Percentiles rank a stretch among this genome's conserved stretches.
phyloP scores from a whole-genome alignment of 345 rosid genomes.

The Dimocarpus longan region DNA sequence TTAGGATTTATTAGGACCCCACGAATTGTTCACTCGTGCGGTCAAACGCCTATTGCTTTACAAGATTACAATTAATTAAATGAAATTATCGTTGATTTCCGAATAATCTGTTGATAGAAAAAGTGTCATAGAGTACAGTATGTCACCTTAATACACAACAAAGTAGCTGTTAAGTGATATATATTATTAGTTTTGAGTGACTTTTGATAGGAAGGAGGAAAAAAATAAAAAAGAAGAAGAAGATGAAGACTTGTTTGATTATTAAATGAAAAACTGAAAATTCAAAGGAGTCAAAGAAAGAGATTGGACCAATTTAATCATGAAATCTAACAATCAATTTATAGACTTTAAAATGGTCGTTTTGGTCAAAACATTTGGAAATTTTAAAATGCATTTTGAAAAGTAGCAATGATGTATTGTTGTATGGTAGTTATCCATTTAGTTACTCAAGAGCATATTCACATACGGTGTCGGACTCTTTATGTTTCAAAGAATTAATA shows the following conservation, averaged over 20 bases:
- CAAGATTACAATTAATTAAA: neutral
- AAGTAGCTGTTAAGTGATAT: neutral
- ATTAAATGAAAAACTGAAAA: neutral
- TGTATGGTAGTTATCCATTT: neutral
- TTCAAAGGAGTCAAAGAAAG: conserved; percentile 24
- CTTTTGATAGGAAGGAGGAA: neutral
- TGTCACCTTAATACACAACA: conserved; percentile 48
- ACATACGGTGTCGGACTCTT: no score
- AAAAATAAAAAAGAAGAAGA: neutral
- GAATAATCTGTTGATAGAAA: conserved; percentile 19
- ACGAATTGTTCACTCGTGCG: conserved; percentile 51
- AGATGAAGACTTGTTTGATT: neutral
- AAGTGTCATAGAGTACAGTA: conserved; percentile 26
- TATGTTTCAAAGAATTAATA: no score
- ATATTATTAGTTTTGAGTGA: neutral
- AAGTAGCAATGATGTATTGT: neutral
- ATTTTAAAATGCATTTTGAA: neutral
- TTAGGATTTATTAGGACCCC: conserved; percentile 18
- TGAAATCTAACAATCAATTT: conserved; percentile 14
- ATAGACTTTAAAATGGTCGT: conserved; percentile 1
- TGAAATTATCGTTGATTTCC: conserved; percentile 15
- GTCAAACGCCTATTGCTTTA: conserved; percentile 38
- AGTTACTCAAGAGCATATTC: no score
- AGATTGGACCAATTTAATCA: conserved; percentile 23
- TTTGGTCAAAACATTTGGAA: conserved; percentile 26